Evolutionary conservation across 352 stramenopile species (phyloP).

Genomic region (Phytophthora sojae): DNA sequence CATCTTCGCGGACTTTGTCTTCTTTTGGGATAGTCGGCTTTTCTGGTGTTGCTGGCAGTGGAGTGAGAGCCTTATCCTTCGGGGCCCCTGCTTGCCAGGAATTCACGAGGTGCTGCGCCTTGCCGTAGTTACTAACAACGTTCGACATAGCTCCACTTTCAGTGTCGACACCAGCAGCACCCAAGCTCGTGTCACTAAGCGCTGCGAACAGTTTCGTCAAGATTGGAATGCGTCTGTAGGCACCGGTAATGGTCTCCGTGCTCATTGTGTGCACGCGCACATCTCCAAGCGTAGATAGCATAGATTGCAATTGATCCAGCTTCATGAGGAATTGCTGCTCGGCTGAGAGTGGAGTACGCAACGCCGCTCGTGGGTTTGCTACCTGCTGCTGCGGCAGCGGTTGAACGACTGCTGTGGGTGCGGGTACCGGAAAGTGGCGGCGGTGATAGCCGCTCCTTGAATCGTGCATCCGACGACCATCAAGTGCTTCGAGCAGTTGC

Average conservation of each 20-base stretch:
- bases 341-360: conserved; percentile 41
- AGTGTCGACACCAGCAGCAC: conserved; percentile 50
- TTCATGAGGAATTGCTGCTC: conserved; percentile 76
- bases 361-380: conserved; percentile 17
- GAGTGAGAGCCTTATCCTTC: conserved; percentile 19
- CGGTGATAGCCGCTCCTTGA: conserved; percentile 45
- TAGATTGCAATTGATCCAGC: conserved; percentile 69
- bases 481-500: conserved; percentile 63
- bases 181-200: conserved; percentile 45
- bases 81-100: conserved; percentile 12
- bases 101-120: conserved; percentile 18
- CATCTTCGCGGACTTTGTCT: conserved; percentile 34
- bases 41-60: background rate
- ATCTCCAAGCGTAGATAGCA: conserved; percentile 45
- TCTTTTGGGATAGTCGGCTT: background rate
- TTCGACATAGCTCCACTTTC: conserved; percentile 16
- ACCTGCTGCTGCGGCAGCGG: conserved; percentile 5
- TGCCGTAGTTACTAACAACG: conserved; percentile 17
- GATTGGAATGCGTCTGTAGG: conserved; percentile 54
- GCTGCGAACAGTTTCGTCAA: conserved; percentile 55
- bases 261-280: conserved; percentile 59
- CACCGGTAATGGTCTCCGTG: conserved; percentile 58
- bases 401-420: background rate
- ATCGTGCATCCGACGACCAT: conserved; percentile 35
- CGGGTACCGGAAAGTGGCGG: conserved; percentile 14